Conservation (phyloP, 225 moss, liverwort and hornwort species). For the Lunularia cruciata region DNA sequence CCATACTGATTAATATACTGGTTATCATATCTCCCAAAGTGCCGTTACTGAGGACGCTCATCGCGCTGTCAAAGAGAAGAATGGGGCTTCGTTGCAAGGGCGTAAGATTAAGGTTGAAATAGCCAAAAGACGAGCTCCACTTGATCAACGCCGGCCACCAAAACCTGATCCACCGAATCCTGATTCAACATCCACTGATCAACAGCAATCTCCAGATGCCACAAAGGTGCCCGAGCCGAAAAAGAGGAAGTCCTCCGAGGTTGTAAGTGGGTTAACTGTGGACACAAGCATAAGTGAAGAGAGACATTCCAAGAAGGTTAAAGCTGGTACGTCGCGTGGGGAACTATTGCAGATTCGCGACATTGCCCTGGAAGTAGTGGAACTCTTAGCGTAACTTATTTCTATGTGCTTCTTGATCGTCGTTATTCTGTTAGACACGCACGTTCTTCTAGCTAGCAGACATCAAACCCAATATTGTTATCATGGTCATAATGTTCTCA, state of each 20-base stretch:
- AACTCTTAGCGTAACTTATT: no score
- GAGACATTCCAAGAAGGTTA: constrained; percentile 32
- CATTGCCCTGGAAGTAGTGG: no score
- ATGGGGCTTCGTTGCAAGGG: constrained; percentile 74
- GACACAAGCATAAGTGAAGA: constrained; percentile 3
- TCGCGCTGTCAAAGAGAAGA: constrained; percentile 74
- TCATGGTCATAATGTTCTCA: no score
- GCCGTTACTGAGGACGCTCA: constrained; percentile 90
- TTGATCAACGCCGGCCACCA: constrained; percentile 66
- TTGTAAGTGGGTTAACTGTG: constrained; percentile 25
- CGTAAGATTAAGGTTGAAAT: constrained; percentile 93
- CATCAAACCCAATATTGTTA: no score
- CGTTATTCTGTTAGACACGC: no score
- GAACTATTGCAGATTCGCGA: constrained; percentile 2
- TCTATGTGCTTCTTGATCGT: no score
- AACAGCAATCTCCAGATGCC: constrained; percentile 21
- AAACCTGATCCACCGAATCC: constrained; percentile 27
- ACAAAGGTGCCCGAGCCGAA: constrained; percentile 35
- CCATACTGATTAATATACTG: no score
- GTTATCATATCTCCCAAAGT: no score
- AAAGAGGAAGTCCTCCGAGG: constrained; percentile 51
- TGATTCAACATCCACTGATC: constrained; percentile 6
- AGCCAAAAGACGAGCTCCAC: constrained; percentile 88
- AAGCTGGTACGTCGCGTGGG: constrained; percentile 35
- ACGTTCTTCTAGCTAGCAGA: no score